Evolutionary conservation across 2,329 filamentous ascomycete genomes (phyloP).

Genomic region (Trichoderma koningiopsis): DNA sequence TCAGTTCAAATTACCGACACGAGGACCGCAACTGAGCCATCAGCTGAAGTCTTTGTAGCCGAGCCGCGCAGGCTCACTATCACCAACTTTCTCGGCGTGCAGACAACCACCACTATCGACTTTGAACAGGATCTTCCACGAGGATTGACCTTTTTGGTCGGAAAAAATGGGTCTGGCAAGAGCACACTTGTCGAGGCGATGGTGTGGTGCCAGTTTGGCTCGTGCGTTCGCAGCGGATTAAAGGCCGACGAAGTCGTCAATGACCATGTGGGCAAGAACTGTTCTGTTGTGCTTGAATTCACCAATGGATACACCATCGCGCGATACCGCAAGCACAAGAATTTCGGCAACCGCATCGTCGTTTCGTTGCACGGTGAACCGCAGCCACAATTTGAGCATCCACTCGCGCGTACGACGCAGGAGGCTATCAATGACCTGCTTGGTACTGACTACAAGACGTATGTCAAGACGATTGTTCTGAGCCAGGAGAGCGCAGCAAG

Average conservation of each 20-base stretch:
- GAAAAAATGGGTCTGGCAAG: constrained; percentile 32
- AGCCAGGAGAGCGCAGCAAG: constrained; percentile 30
- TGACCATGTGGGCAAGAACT: constrained; percentile 28
- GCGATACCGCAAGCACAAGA: constrained; percentile 29
- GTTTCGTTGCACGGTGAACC: constrained; percentile 25
- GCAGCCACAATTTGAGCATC: constrained; percentile 26
- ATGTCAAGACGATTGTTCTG: constrained; percentile 29
- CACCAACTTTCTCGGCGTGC: constrained; percentile 31
- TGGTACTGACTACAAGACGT: constrained; percentile 29
- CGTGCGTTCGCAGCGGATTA: constrained; percentile 28
- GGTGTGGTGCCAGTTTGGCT: constrained; percentile 30
- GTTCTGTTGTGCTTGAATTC: constrained; percentile 30
- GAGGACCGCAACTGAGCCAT: constrained; percentile 20
- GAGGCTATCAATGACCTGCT: constrained; percentile 29
- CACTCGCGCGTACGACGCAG: constrained; percentile 25
- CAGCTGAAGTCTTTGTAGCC: constrained; percentile 27
- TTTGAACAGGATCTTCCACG: constrained; percentile 27
- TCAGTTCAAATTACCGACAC: constrained; percentile 19
- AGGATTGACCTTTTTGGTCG: constrained; percentile 29
- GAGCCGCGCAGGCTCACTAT: constrained; percentile 29
- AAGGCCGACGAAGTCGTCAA: constrained; percentile 29
- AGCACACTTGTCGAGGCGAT: constrained; percentile 30
- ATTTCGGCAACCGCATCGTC: constrained; percentile 25
- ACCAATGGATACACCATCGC: constrained; percentile 30
- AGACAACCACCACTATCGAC: constrained; percentile 27